Evolutionary conservation across 148 eudicot species (phyloP).

Genomic region (Oxyria digyna): DNA sequence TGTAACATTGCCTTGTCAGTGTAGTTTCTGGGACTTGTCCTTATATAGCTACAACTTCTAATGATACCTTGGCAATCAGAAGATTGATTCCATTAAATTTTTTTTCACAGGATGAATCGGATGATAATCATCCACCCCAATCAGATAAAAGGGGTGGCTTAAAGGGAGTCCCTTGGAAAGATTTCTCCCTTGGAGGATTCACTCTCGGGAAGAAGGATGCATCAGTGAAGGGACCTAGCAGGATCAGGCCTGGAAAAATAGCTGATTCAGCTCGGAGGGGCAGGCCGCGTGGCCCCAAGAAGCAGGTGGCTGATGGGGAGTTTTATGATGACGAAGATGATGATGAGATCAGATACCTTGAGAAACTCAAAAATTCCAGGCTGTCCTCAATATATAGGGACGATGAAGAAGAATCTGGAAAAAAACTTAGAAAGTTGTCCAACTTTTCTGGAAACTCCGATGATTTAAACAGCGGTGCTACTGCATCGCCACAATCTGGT

Average conservation of each 20-base stretch:
- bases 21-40: background rate
- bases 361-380: conserved; percentile 61
- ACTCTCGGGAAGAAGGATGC: conserved; percentile 43
- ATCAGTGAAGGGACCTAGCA: conserved; percentile 23
- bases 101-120: conserved; percentile 43
- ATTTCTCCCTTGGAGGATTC: conserved; percentile 51
- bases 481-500: conserved; percentile 20
- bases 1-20: background rate
- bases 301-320: conserved; percentile 38
- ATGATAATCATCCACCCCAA: conserved; percentile 25
- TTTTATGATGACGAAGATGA: conserved; percentile 81
- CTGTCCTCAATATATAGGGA: conserved; percentile 29
- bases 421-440: conserved; percentile 40
- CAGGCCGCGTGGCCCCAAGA: conserved; percentile 62
- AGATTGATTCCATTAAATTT: conserved; percentile 10
- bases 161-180: conserved; percentile 76
- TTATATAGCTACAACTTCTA: background rate
- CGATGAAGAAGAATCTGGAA: conserved; percentile 42
- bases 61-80: background rate
- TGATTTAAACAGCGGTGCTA: conserved; percentile 22
- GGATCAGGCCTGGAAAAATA: conserved; percentile 28
- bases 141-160: conserved; percentile 43
- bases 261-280: conserved; percentile 55
- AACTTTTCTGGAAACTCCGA: conserved; percentile 30
- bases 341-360: conserved; percentile 84